These are phyloP conservation scores for Kodamaea suecica DNA, from an alignment of 1,139 yeast genomes.

Conservation along the genomic window DNA sequence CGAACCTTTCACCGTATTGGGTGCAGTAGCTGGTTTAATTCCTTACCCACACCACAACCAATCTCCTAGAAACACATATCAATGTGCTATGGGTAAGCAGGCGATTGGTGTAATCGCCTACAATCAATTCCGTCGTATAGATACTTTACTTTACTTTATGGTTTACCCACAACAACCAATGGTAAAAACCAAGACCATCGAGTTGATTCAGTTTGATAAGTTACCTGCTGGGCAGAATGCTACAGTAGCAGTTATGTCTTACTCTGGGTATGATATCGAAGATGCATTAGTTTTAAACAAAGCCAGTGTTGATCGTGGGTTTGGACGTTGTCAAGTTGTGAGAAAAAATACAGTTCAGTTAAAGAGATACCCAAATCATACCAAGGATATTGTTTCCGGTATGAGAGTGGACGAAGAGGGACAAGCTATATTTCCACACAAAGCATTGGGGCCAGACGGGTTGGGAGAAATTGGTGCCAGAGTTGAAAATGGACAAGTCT, in stretches of 20 bases:
- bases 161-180: conserved; percentile 98
- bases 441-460: conserved; percentile 89
- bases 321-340: conserved; percentile 97
- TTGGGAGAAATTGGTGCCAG: conserved; percentile 93
- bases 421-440: conserved; percentile 81
- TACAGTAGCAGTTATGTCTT: conserved; percentile 98
- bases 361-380: conserved; percentile 90
- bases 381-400: conserved; percentile 87
- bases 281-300: conserved; percentile 96
- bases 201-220: conserved; percentile 90
- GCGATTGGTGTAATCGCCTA: conserved; percentile 99
- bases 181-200: conserved; percentile 97
- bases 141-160: conserved; percentile 88
- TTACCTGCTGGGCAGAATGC: conserved; percentile 99
- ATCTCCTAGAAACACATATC: conserved; percentile 97
- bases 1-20: conserved; percentile 93
- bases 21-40: conserved; percentile 98
- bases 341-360: conserved; percentile 86
- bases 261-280: conserved; percentile 98
- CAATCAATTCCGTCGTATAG: conserved; percentile 93
- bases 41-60: conserved; percentile 99
- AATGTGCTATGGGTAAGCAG: conserved; percentile 99
- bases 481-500: conserved; percentile 90
- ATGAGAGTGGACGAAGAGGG: conserved; percentile 82
- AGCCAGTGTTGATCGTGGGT: conserved; percentile 92